A percentile compares a stretch with the other conserved stretches of the same genome.
Evolutionary conservation across 176 grass and related monocot species (phyloP).

Genomic region (Areca catechu): DNA sequence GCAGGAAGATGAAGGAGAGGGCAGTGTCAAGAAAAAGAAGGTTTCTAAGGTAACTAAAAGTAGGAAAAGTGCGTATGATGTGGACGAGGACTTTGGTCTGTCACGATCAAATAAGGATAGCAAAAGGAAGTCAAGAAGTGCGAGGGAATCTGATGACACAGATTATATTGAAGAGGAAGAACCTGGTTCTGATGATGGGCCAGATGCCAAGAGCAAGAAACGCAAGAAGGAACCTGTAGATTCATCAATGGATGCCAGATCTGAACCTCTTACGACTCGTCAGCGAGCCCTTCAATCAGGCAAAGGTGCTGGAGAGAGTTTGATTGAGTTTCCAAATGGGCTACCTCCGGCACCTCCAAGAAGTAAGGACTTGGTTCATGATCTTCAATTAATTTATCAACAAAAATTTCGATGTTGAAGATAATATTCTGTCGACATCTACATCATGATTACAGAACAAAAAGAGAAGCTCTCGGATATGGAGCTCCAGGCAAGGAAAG

Average conservation of each 20-base stretch:
- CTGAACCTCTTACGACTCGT: constrained; percentile 57
- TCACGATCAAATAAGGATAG: constrained; percentile 28
- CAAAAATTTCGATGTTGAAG: not conserved
- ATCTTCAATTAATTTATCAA: too few relatives aligned
- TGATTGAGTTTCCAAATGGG: constrained; percentile 60
- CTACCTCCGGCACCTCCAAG: constrained; percentile 43
- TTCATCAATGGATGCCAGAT: constrained; percentile 25
- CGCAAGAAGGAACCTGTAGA: constrained; percentile 23
- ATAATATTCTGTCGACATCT: too few relatives aligned
- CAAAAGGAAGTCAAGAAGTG: constrained; percentile 34
- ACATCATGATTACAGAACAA: constrained; percentile 33
- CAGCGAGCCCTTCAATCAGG: constrained; percentile 69
- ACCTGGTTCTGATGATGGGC: constrained; percentile 30
- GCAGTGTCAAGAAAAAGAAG: constrained; percentile 30
- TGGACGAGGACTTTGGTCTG: constrained; percentile 32
- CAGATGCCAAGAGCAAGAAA: constrained; percentile 28
- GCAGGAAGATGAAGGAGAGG: constrained; percentile 27
- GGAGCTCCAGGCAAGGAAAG: constrained; percentile 61
- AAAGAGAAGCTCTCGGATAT: constrained; percentile 64
- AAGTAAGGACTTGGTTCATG: constrained; percentile 28
- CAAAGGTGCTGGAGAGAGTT: constrained; percentile 39
- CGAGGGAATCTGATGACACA: constrained; percentile 28
- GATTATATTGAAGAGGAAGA: constrained; percentile 56
- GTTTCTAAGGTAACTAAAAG: constrained; percentile 29
- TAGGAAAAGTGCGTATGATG: constrained; percentile 19